phyloP scores from a whole-genome alignment of 352 stramenopile species.

The Pythium dissotocum region DNA sequence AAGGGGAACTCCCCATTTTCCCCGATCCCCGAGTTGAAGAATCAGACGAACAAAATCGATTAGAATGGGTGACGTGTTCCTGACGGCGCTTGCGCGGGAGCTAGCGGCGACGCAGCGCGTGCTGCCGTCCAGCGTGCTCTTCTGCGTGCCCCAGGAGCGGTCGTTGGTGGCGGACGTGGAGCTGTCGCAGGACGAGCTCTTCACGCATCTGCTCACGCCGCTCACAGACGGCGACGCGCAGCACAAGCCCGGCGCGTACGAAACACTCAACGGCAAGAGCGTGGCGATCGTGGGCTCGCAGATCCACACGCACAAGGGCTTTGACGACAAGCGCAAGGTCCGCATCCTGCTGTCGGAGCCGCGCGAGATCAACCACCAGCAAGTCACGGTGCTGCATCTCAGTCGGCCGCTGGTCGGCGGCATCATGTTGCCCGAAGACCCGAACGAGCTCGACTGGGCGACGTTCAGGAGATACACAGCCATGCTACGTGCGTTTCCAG shows the following conservation, averaged over 20 bases:
- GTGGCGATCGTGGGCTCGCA: slow-evolving; percentile 60
- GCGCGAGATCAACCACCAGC: slow-evolving; percentile 48
- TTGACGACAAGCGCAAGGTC: slow-evolving; percentile 55
- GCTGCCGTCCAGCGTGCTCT: slow-evolving; percentile 47
- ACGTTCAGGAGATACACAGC: slow-evolving; percentile 76
- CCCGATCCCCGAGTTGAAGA: slow-evolving; percentile 6
- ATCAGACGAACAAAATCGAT: not conserved
- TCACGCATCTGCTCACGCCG: slow-evolving; percentile 59
- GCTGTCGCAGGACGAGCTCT: slow-evolving; percentile 45
- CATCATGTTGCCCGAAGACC: slow-evolving; percentile 65
- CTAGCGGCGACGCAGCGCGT: slow-evolving; percentile 56
- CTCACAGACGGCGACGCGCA: slow-evolving; percentile 13
- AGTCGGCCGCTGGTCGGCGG: slow-evolving; percentile 70
- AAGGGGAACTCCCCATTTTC: slow-evolving; percentile 7
- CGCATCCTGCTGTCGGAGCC: slow-evolving; percentile 73
- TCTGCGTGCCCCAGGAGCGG: slow-evolving; percentile 69
- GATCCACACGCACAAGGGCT: slow-evolving; percentile 51
- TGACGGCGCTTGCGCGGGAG: slow-evolving; percentile 41
- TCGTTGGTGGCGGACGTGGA: slow-evolving; percentile 48
- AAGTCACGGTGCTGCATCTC: slow-evolving; percentile 66
- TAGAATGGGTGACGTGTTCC: slow-evolving; percentile 40
- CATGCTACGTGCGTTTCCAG: slow-evolving; percentile 71
- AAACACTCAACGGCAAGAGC: slow-evolving; percentile 65
- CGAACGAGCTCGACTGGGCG: slow-evolving; percentile 69
- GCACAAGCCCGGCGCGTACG: slow-evolving; percentile 49